Base-by-base conservation (phyloP, 768 basidiomycete genomes). In the Pluteus cervinus region DNA sequence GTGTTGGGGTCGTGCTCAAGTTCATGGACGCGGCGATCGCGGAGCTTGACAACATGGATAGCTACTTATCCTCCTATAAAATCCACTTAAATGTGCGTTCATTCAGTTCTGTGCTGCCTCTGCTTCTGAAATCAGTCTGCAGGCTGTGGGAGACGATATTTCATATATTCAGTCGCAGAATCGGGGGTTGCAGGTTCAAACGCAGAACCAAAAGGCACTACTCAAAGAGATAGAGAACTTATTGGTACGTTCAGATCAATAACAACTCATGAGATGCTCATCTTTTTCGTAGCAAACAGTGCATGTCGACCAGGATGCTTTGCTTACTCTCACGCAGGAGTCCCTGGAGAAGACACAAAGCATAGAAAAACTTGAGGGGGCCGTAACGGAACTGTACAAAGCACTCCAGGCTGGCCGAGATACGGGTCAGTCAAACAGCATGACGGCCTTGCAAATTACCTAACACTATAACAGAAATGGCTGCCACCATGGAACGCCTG, bases 61-160 rank as follows among this genome's bases (percentile, higher is more conserved):
- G 80, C 37, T 71, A 87, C 31, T 75, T 99, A 34, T 86, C 87
- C 0, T 84, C 92, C 0, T 98, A 98, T 65, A 94, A 93, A 60
- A 92, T 97, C 40, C 93, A 98, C 58, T 62, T 99, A 25, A 94
- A 96, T 55, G 96, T 91, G 45, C 50, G 86, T 55, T 9, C 32
- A 28, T 35, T 24, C 39, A 29, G 33, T 25, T 40, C n/a, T 21
- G 4, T 24, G 35, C 4, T 18, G 18, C 12, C n/a, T n/a, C 17
- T 23, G 15, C 11, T 17, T 25, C 29, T 40, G 20, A 46, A 37
- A 33, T 16, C 25, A 24, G 12, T 33, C 22, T 25, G 30, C 23
- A 98, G 94, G 86, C 88, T 39, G 94, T 96, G 25, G 78, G 76
- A 37, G 96, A 99, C 41, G 96, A 99, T 54, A 99, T 99, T 38